Base-by-base conservation (phyloP, 1,139 yeast genomes). In the Debaryomyces psychrophilus region DNA sequence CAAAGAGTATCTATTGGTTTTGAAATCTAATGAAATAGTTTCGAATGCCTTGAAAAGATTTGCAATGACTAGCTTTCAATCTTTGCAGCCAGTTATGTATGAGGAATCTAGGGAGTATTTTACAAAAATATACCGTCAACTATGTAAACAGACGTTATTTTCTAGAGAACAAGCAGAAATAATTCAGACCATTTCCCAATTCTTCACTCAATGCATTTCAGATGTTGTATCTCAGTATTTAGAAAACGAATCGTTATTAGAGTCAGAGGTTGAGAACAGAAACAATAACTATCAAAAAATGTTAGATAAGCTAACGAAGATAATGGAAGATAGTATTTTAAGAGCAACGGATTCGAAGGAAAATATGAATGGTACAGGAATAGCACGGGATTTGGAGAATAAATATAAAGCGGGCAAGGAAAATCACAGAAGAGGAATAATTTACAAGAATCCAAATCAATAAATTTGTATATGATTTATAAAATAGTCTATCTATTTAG, bases 141-240 rank as follows among this genome's bases (percentile, higher is more conserved):
- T 62, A 14, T 36, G 36, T n/a, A 23, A 41, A n/a, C 50, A 45
- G 14, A 45, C 40, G 7, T 15, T 49, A 9, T 51, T 55, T 28
- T 41, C 45, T 14, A 51, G 50, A 20, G 46, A 43, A 2, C 56
- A 60, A 36, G 7, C 28, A 8, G 41, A 44, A 6, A 25, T 55
- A 6, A 40, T 62, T n/a, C 46, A 48, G 9, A 56, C 58, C 31
- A 42, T 59, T 2, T 49, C 52, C 31, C 42, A 44, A 9, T 62
- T 62, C 44, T 42, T 57, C 11, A 34, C 39, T 6, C 53, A 52
- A 9, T 59, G 68, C 2, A 49, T 62, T 14, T 34, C 50, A 12
- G 65, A 58, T 46, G 42, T 65, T 31, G 64, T 61, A 4, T 27
- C 43, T 8, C 56, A 55, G 42, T 59, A 53, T 43, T 29, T 53